These are phyloP conservation scores for Phytophthora tubulina DNA, from an alignment of 352 stramenopile genomes.

Conservation along the genomic window DNA sequence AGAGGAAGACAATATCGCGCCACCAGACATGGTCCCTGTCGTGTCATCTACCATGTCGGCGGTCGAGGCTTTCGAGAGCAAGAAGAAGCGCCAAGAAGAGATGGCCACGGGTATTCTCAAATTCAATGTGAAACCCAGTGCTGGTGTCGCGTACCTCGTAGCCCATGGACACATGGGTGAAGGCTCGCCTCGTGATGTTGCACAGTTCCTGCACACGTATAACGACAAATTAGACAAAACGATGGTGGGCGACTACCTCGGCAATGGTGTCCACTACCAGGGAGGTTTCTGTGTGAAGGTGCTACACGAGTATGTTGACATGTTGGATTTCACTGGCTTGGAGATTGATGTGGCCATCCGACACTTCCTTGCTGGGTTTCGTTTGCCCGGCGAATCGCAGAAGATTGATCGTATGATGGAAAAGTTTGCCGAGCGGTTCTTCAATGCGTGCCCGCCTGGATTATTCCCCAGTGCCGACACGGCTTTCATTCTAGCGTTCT, in stretches of 20 bases:
- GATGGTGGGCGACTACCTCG: slow-evolving; percentile 97
- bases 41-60: slow-evolving; percentile 70
- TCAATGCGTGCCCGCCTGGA: slow-evolving; percentile 71
- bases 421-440: slow-evolving; percentile 97
- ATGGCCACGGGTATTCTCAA: slow-evolving; percentile 97
- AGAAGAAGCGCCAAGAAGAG: slow-evolving; percentile 97
- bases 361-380: slow-evolving; percentile 97
- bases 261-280: slow-evolving; percentile 97
- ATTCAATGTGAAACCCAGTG: slow-evolving; percentile 97
- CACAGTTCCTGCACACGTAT: slow-evolving; percentile 94
- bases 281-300: slow-evolving; percentile 93
- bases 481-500: slow-evolving; percentile 98
- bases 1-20: slow-evolving; percentile 56
- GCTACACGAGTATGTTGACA: slow-evolving; percentile 97
- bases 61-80: slow-evolving; percentile 97
- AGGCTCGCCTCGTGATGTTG: slow-evolving; percentile 93
- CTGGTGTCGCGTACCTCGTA: slow-evolving; percentile 93
- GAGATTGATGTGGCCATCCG: slow-evolving; percentile 99
- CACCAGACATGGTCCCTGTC: slow-evolving; percentile 35
- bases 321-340: slow-evolving; percentile 95
- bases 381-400: slow-evolving; percentile 98
- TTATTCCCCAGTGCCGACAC: slow-evolving; percentile 97
- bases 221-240: slow-evolving; percentile 97
- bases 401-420: slow-evolving; percentile 99
- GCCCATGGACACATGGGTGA: slow-evolving; percentile 93